These are phyloP conservation scores for Phytophthora tubulina DNA, from an alignment of 352 stramenopile genomes.

Conservation along the genomic window DNA sequence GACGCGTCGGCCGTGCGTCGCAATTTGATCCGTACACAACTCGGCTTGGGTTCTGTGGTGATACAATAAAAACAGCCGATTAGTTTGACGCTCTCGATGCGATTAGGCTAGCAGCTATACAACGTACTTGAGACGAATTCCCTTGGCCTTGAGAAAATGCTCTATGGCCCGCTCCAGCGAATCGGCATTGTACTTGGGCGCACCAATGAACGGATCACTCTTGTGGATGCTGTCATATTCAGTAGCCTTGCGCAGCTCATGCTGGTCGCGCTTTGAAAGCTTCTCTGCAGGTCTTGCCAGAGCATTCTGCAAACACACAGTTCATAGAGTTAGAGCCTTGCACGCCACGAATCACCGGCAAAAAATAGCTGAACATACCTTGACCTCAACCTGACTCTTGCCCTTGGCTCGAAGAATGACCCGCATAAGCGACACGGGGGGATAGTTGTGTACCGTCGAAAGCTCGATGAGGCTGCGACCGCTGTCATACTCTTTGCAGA, in stretches of 20 bases:
- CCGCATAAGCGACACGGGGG: conserved; percentile 84
- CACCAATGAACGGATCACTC: conserved; percentile 83
- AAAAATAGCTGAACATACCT: conserved; percentile 37
- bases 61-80: conserved; percentile 11
- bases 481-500: conserved; percentile 76
- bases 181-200: conserved; percentile 73
- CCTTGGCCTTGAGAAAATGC: conserved; percentile 75
- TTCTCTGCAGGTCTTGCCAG: conserved; percentile 57
- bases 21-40: conserved; percentile 70
- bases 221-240: conserved; percentile 89
- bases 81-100: background rate
- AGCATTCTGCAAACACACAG: conserved; percentile 50
- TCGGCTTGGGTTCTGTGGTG: conserved; percentile 70
- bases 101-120: background rate
- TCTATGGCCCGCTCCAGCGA: conserved; percentile 80
- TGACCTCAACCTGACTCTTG: conserved; percentile 68
- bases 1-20: conserved; percentile 71
- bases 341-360: background rate
- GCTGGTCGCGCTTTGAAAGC: conserved; percentile 73
- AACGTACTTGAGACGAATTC: conserved; percentile 83
- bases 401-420: conserved; percentile 79
- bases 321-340: conserved; percentile 16
- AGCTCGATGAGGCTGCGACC: conserved; percentile 84
- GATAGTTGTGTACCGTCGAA: conserved; percentile 81
- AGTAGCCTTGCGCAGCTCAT: conserved; percentile 74